Evolutionary conservation across 805 yeast species (phyloP).

Genomic region (Debaryomyces tyrocola): DNA sequence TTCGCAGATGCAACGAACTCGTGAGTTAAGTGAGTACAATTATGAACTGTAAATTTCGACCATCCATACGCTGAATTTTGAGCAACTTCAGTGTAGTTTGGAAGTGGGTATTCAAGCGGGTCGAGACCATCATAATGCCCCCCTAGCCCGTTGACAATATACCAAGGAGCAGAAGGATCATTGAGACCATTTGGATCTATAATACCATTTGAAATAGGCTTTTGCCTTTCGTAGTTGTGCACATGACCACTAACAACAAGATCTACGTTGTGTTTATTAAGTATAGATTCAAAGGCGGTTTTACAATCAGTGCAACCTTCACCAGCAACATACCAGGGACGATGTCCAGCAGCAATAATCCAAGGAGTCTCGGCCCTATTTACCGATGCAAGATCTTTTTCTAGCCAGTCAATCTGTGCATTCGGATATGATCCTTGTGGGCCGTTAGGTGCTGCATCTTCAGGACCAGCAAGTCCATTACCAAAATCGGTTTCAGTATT

Average conservation of each 20-base stretch:
- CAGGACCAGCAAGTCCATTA: conserved; percentile 13
- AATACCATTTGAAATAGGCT: conserved; percentile 8
- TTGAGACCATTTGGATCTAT: conserved; percentile 14
- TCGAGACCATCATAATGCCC: conserved; percentile 16
- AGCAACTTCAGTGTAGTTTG: conserved; percentile 10
- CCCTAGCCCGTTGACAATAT: conserved; percentile 14
- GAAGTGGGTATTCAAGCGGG: conserved; percentile 7
- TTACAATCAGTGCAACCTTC: conserved; percentile 9
- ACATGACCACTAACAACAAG: conserved; percentile 11
- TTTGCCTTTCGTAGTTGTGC: conserved; percentile 13
- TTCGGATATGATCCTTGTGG: conserved; percentile 9
- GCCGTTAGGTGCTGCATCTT: conserved; percentile 11
- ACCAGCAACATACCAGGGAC: conserved; percentile 15
- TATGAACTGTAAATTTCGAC: conserved; percentile 13
- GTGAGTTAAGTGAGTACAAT: conserved; percentile 14
- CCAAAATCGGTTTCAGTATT: conserved; percentile 15
- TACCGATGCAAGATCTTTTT: conserved; percentile 10
- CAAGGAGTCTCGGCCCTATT: conserved; percentile 14
- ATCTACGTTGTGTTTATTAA: conserved; percentile 11
- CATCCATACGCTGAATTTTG: conserved; percentile 14
- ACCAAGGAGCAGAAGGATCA: conserved; percentile 14
- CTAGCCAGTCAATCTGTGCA: conserved; percentile 12
- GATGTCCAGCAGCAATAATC: conserved; percentile 14
- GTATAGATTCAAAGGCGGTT: conserved; percentile 11
- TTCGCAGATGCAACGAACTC: conserved; percentile 12